phyloP scores from a whole-genome alignment of 2,329 filamentous ascomycete genomes.

The Ceratocystis cubensis region DNA sequence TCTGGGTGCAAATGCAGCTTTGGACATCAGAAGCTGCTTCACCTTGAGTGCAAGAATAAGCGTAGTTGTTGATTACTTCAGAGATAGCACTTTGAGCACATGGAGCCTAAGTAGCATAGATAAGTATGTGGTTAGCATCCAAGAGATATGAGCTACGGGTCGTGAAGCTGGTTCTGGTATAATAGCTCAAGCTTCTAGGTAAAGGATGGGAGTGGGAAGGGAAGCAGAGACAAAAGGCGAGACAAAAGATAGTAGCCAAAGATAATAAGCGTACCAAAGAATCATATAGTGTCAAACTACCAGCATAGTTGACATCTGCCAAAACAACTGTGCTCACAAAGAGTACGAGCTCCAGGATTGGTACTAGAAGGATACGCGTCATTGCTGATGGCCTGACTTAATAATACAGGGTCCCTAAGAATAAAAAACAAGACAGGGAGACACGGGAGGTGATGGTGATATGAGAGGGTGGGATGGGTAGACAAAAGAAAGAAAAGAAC shows the following conservation, averaged over 20 bases:
- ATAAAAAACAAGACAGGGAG: neutral
- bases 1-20: conserved; percentile 41
- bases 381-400: neutral
- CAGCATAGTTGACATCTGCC: conserved; percentile 32
- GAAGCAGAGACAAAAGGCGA: conserved; percentile 13
- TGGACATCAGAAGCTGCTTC: conserved; percentile 35
- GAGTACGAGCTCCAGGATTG: neutral
- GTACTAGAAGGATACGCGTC: neutral
- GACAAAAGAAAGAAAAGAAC: no score
- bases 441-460: no score
- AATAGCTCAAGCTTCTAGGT: no score
- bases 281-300: conserved; percentile 34
- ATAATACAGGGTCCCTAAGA: neutral
- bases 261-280: conserved; percentile 28
- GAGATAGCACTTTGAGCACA: conserved; percentile 38
- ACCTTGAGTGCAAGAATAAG: conserved; percentile 32
- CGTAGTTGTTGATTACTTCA: conserved; percentile 34
- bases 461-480: no score
- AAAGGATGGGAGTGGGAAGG: neutral
- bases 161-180: neutral
- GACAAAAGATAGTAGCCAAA: neutral
- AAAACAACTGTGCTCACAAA: neutral
- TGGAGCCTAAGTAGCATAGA: conserved; percentile 32
- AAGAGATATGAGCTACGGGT: neutral
- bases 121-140: neutral